These are phyloP conservation scores for Cyclanthera cordifolia DNA, from an alignment of 306 rosid genomes.

Conservation along the genomic window DNA sequence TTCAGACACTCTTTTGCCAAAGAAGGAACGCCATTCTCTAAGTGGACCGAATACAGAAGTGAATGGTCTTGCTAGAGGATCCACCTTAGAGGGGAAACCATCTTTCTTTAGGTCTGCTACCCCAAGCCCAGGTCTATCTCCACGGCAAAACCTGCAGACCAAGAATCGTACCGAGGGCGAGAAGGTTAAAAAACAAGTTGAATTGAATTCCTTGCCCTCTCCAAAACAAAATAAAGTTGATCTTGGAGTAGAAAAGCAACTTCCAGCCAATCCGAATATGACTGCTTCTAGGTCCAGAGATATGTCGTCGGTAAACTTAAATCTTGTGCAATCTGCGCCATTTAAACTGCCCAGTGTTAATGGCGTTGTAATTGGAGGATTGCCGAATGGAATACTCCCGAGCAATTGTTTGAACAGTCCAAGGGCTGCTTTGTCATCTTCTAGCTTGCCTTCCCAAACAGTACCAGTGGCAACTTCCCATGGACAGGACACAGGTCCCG, in stretches of 20 bases:
- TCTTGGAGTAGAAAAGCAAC: conserved; percentile 40
- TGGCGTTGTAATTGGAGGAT: conserved; percentile 40
- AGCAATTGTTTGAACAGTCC: conserved; percentile 31
- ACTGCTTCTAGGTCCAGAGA: conserved; percentile 56
- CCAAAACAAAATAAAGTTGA: conserved; percentile 38
- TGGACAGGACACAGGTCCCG: conserved; percentile 51
- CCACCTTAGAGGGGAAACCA: conserved; percentile 41
- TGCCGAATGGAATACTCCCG: conserved; percentile 56
- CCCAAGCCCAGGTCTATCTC: conserved; percentile 29
- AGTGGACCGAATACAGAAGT: conserved; percentile 33
- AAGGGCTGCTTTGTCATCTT: conserved; percentile 42
- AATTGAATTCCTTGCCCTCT: conserved; percentile 56
- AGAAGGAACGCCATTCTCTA: conserved; percentile 26
- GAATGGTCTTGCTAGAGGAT: conserved; percentile 30
- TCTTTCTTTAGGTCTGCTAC: conserved; percentile 38
- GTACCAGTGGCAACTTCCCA: conserved; percentile 43
- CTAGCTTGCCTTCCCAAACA: conserved; percentile 36
- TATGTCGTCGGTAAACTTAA: conserved; percentile 30
- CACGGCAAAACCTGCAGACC: conserved; percentile 34
- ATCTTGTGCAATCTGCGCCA: conserved; percentile 35
- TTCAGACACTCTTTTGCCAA: conserved; percentile 31
- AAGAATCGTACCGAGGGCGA: conserved; percentile 39
- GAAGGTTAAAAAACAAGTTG: conserved; percentile 57
- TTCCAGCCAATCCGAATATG: conserved; percentile 36
- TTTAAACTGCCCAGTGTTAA: conserved; percentile 50